Conservation (phyloP, 345 rosid species). For the Linum lewisii region DNA sequence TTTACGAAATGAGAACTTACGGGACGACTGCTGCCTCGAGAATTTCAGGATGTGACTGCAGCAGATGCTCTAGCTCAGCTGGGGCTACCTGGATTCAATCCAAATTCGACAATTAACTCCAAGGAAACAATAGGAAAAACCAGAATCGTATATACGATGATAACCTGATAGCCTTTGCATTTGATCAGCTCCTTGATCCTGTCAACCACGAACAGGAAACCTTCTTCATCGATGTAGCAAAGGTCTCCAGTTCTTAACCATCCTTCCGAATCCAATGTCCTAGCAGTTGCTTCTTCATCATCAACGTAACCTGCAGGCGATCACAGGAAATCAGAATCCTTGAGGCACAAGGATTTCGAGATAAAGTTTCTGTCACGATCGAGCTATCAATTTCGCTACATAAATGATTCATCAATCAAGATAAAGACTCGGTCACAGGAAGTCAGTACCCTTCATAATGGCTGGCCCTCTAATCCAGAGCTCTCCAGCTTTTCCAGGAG, state of each 20-base stretch:
- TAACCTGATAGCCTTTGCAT: constrained; percentile 64
- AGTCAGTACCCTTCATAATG: constrained; percentile 38
- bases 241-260: constrained; percentile 63
- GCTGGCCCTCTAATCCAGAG: constrained; percentile 52
- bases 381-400: too few relatives aligned
- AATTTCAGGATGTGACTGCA: constrained; percentile 40
- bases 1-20: constrained; percentile 18
- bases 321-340: not conserved
- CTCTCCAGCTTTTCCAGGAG: constrained; percentile 39
- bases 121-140: not conserved
- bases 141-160: too few relatives aligned
- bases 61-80: constrained; percentile 48
- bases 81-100: constrained; percentile 41
- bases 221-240: constrained; percentile 44
- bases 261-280: constrained; percentile 38
- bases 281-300: constrained; percentile 43
- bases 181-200: constrained; percentile 57
- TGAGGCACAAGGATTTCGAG: not conserved
- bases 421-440: not conserved
- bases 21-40: constrained; percentile 48
- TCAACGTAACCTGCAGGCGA: constrained; percentile 39
- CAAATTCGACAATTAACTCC: not conserved
- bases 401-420: too few relatives aligned
- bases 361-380: not conserved
- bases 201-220: constrained; percentile 51